phyloP scores from a whole-genome alignment of 2,329 filamentous ascomycete species.

The Arthrobotrys conoides region DNA sequence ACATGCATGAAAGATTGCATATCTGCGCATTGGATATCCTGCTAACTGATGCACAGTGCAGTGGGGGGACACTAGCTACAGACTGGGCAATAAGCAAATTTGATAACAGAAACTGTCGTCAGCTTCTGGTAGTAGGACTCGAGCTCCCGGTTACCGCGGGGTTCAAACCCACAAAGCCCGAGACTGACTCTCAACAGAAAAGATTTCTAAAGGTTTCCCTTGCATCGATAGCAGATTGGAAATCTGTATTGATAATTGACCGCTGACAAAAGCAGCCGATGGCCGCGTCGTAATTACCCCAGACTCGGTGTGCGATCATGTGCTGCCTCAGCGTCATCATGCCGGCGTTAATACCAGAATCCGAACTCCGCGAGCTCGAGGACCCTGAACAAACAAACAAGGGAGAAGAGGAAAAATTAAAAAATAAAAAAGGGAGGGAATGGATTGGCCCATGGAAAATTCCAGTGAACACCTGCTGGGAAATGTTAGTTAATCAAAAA shows the following conservation, averaged over 20 bases:
- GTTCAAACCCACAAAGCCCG: slow-evolving; percentile 48
- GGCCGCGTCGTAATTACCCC: slow-evolving; percentile 10
- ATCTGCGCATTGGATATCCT: slow-evolving; percentile 39
- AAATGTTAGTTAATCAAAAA: slow-evolving; percentile 34
- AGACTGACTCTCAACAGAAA: slow-evolving; percentile 38
- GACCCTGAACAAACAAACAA: slow-evolving; percentile 24
- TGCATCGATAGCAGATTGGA: slow-evolving; percentile 48
- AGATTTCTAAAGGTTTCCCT: slow-evolving; percentile 37
- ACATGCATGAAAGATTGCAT: slow-evolving; percentile 61
- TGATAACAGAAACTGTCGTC: slow-evolving; percentile 40
- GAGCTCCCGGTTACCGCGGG: slow-evolving; percentile 55
- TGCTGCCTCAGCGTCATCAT: slow-evolving; percentile 7
- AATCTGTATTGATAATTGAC: slow-evolving; percentile 57
- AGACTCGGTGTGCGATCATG: slow-evolving; percentile 15
- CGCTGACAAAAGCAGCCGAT: slow-evolving; percentile 50
- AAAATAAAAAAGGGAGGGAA: slow-evolving; percentile 4
- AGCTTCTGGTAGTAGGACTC: slow-evolving; percentile 14
- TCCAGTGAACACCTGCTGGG: slow-evolving; percentile 33
- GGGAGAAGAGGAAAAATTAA: no score
- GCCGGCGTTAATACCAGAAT: slow-evolving; percentile 10
- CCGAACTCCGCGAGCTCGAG: slow-evolving; percentile 19
- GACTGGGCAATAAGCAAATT: slow-evolving; percentile 46
- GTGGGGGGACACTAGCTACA: slow-evolving; percentile 56
- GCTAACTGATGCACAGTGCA: slow-evolving; percentile 9
- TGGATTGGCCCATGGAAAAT: slow-evolving; percentile 54